These are phyloP conservation scores for Neurospora crassa DNA, from an alignment of 2,329 filamentous ascomycete genomes.

Conservation along the genomic window DNA sequence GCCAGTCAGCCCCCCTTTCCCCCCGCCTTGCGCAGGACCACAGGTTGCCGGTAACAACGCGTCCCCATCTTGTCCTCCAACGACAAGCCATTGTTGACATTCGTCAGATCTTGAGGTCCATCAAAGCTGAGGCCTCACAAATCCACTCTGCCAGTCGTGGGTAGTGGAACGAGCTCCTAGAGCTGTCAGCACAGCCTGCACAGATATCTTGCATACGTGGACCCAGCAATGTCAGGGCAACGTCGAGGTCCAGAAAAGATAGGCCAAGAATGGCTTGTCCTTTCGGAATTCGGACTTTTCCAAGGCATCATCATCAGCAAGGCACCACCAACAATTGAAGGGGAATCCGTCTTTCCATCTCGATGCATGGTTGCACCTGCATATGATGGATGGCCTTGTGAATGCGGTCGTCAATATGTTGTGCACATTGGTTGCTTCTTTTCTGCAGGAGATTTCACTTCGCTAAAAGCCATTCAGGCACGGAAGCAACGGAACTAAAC, in stretches of 20 bases:
- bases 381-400: neutral
- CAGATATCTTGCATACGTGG: neutral
- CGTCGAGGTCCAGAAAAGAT: neutral
- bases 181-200: neutral
- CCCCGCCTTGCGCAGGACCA: neutral
- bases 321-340: neutral
- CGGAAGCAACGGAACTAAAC: neutral
- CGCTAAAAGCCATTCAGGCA: neutral
- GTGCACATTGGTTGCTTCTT: neutral
- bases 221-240: neutral
- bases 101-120: neutral
- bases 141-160: neutral
- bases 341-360: neutral
- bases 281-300: neutral
- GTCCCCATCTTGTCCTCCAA: neutral
- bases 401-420: neutral
- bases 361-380: neutral
- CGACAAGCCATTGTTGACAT: neutral
- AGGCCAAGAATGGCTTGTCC: neutral
- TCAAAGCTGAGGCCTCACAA: neutral
- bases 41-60: neutral
- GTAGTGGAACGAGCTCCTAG: neutral
- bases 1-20: neutral
- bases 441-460: neutral
- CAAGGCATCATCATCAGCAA: neutral